These are phyloP conservation scores for Trichothecium roseum DNA, from an alignment of 2,329 filamentous ascomycete species.

Conservation along the genomic window DNA sequence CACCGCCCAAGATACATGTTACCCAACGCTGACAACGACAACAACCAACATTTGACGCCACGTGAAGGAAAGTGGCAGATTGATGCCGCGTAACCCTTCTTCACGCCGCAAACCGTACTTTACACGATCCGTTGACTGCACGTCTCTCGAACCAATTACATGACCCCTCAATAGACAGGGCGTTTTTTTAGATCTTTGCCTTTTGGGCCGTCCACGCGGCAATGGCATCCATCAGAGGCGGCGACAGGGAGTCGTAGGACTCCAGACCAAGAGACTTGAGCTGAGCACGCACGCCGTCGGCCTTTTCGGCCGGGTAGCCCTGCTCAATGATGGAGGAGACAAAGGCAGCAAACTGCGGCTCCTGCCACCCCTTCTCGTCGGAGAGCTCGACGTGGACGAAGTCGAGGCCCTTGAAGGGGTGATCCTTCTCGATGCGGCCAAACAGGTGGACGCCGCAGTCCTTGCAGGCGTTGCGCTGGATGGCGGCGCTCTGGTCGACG, in stretches of 20 bases:
- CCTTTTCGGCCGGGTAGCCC: slow-evolving; percentile 45
- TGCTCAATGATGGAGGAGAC: slow-evolving; percentile 60
- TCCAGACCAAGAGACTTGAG: slow-evolving; percentile 45
- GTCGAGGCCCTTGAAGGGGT: slow-evolving; percentile 58
- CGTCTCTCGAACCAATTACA: too few species aligned
- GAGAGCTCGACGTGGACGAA: slow-evolving; percentile 58
- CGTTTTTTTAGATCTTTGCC: slow-evolving; percentile 14
- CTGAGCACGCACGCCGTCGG: slow-evolving; percentile 42
- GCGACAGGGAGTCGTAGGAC: slow-evolving; percentile 52
- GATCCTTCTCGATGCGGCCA: slow-evolving; percentile 53
- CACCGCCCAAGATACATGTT: too few species aligned
- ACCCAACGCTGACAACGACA: too few species aligned
- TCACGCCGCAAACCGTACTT: too few species aligned
- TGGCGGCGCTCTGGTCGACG: slow-evolving; percentile 44
- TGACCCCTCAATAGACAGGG: too few species aligned
- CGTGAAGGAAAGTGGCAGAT: too few species aligned
- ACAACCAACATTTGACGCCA: too few species aligned
- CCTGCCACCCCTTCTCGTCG: slow-evolving; percentile 54
- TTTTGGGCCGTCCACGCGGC: slow-evolving; percentile 45
- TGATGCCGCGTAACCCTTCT: too few species aligned
- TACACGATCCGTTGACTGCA: too few species aligned
- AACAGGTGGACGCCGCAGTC: slow-evolving; percentile 53
- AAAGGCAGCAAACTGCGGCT: slow-evolving; percentile 60
- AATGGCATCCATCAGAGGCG: slow-evolving; percentile 52
- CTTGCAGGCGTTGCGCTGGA: slow-evolving; percentile 50